phyloP scores from a whole-genome alignment of 345 rosid genomes.

The Brassica napus region Da-Ae NC_063442.1:8662001-8662500 shows the following conservation, averaged over 20 bases:
- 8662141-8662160: neutral
- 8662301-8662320: constrained; percentile 57
- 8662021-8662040: no score
- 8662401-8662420: constrained; percentile 59
- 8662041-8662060: no score
- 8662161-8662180: neutral
- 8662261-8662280: constrained; percentile 78
- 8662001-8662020: no score
- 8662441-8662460: constrained; percentile 76
- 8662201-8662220: constrained; percentile 7
- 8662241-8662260: constrained; percentile 46
- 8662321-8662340: neutral
- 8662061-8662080: constrained; percentile 48
- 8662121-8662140: constrained; percentile 2
- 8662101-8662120: constrained; percentile 65
- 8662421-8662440: constrained; percentile 87
- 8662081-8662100: constrained; percentile 77
- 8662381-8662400: constrained; percentile 36
- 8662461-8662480: constrained; percentile 58
- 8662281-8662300: constrained; percentile 60
- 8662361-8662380: neutral
- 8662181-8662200: neutral
- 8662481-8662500: neutral
- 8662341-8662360: neutral
- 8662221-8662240: constrained; percentile 52